Evolutionary conservation across 2,329 filamentous ascomycete species (phyloP).

Genomic region (Xylaria digitata): DNA sequence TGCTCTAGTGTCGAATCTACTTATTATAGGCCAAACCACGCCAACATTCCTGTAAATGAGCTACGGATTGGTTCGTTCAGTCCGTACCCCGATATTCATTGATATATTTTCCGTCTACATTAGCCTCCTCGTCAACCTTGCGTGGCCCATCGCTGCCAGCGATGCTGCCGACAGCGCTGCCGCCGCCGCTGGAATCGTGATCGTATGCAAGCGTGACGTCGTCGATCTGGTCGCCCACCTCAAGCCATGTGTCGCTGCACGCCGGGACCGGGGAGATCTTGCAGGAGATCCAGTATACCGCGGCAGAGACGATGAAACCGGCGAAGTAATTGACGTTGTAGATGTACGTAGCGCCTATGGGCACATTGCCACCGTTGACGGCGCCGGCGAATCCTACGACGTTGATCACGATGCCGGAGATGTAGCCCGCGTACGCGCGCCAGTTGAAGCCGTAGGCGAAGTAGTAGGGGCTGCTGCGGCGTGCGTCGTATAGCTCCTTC

Average conservation of each 20-base stretch:
- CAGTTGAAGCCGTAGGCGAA: slow-evolving; percentile 80
- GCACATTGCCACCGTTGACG: slow-evolving; percentile 73
- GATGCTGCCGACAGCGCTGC: slow-evolving; percentile 2
- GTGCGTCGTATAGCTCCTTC: slow-evolving; percentile 81
- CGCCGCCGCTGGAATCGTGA: slow-evolving; percentile 33
- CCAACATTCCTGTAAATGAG: neutral
- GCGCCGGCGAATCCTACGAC: slow-evolving; percentile 91
- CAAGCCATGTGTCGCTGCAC: slow-evolving; percentile 75
- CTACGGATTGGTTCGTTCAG: neutral
- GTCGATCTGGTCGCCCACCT: slow-evolving; percentile 59
- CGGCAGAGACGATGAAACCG: slow-evolving; percentile 77
- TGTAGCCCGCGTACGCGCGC: slow-evolving; percentile 85
- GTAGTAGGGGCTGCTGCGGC: slow-evolving; percentile 75
- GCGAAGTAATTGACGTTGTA: slow-evolving; percentile 93
- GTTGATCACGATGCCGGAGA: slow-evolving; percentile 86
- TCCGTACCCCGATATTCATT: slow-evolving; percentile 32
- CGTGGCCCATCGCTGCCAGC: slow-evolving; percentile 47
- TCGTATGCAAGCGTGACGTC: slow-evolving; percentile 63
- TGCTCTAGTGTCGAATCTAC: neutral
- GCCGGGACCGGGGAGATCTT: slow-evolving; percentile 78
- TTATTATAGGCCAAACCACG: neutral
- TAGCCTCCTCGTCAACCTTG: slow-evolving; percentile 55
- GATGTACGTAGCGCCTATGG: slow-evolving; percentile 82
- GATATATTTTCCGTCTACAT: slow-evolving; percentile 41
- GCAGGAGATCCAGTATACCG: slow-evolving; percentile 77